phyloP scores from a whole-genome alignment of 2,329 filamentous ascomycete species.

The Nemania sp. region DNA sequence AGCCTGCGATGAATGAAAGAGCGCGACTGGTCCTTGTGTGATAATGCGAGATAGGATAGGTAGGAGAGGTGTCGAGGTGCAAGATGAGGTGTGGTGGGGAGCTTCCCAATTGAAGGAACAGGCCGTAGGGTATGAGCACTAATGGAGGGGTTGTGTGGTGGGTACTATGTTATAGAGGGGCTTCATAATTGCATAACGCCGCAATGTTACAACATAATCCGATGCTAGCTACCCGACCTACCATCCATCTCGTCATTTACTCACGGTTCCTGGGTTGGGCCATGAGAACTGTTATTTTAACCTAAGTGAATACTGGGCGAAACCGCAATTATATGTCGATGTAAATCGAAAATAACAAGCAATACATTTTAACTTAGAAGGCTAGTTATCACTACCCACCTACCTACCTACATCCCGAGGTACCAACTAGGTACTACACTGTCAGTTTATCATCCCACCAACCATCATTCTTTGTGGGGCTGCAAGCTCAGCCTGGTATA shows the following conservation, averaged over 20 bases:
- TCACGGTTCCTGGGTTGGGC: not conserved
- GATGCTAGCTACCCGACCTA: not conserved
- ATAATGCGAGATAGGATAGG: constrained; percentile 27
- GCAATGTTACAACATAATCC: not conserved
- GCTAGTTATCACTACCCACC: not conserved
- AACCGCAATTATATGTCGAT: not conserved
- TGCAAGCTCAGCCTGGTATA: too few relatives aligned
- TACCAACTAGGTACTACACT: not conserved
- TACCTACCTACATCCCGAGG: not conserved
- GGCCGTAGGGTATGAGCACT: constrained; percentile 9
- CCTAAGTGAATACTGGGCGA: not conserved
- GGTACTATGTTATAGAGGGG: too few relatives aligned
- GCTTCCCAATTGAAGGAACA: constrained; percentile 28
- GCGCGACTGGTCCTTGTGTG: constrained; percentile 9
- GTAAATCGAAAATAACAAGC: not conserved
- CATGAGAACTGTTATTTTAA: not conserved
- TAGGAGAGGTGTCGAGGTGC: constrained; percentile 18
- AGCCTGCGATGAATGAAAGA: constrained; percentile 19
- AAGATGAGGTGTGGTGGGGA: constrained; percentile 42
- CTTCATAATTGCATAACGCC: constrained; percentile 31
- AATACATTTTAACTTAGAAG: not conserved
- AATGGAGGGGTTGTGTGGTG: constrained; percentile 37
- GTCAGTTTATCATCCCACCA: too few relatives aligned
- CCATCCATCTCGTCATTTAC: not conserved
- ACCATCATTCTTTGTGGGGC: too few relatives aligned